phyloP scores from a whole-genome alignment of 1,284 basidiomycete species.

The Trichosporon sp. region DNA sequence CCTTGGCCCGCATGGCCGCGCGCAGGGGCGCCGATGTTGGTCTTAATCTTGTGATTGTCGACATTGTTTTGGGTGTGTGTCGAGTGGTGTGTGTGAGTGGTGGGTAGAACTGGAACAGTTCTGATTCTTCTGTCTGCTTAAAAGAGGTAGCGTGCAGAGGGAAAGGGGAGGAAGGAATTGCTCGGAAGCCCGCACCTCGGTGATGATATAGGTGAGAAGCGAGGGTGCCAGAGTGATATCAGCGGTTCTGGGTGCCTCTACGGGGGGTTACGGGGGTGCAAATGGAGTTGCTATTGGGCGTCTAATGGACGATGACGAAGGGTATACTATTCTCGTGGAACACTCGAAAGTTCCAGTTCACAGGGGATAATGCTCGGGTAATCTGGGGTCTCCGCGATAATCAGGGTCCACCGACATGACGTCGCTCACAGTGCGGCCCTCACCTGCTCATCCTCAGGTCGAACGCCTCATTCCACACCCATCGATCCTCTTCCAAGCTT shows the following conservation, averaged over 20 bases:
- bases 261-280: neutral
- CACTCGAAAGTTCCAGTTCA: slow-evolving; percentile 9
- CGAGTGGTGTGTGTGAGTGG: neutral
- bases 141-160: neutral
- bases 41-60: slow-evolving; percentile 17
- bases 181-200: neutral
- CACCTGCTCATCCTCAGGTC: neutral
- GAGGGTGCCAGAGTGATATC: neutral
- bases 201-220: slow-evolving; percentile 13
- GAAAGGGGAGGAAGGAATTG: slow-evolving; percentile 5
- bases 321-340: neutral
- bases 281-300: neutral
- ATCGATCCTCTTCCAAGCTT: slow-evolving; percentile 7
- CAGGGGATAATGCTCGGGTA: slow-evolving; percentile 13
- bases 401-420: slow-evolving; percentile 7
- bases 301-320: slow-evolving; percentile 5
- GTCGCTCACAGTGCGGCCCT: neutral
- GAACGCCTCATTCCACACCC: neutral
- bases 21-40: neutral
- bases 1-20: neutral
- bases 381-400: slow-evolving; percentile 6
- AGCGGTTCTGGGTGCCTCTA: slow-evolving; percentile 3
- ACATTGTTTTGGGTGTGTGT: slow-evolving; percentile 12
- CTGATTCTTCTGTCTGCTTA: neutral
- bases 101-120: slow-evolving; percentile 7